Percentiles rank a stretch among this genome's conserved stretches.
phyloP scores from a whole-genome alignment of 768 basidiomycete species.

The Tephrocybe rancida region DNA sequence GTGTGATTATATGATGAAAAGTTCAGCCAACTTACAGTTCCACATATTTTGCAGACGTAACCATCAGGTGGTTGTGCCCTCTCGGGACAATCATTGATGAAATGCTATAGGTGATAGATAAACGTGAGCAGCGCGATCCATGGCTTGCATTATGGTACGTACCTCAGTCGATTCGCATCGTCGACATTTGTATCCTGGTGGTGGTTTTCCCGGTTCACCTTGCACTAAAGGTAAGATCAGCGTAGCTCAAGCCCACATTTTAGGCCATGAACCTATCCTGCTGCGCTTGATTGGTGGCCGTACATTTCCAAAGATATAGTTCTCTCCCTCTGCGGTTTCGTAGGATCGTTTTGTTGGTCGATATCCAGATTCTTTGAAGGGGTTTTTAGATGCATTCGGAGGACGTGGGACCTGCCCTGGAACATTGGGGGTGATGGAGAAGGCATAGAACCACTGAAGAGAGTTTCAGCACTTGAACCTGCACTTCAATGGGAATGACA shows the following conservation, averaged over 20 bases:
- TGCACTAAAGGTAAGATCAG: conserved; percentile 21
- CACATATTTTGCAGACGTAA: conserved; percentile 88
- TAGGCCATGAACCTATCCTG: conserved; percentile 47
- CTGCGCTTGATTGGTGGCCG: conserved; percentile 59
- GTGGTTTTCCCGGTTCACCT: conserved; percentile 58
- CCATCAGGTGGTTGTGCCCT: conserved; percentile 76
- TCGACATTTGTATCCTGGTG: conserved; percentile 74
- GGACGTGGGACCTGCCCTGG: conserved; percentile 45
- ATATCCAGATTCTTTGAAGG: conserved; percentile 49
- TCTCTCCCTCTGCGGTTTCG: conserved; percentile 52
- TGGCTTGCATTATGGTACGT: conserved; percentile 15
- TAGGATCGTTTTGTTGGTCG: conserved; percentile 55
- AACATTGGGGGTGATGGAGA: conserved; percentile 70
- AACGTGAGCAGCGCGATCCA: conserved; percentile 2
- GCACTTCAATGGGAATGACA: conserved; percentile 13
- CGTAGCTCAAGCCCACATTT: background rate
- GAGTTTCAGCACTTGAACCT: background rate
- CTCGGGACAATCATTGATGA: conserved; percentile 76
- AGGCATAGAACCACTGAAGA: conserved; percentile 95
- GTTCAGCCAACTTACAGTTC: conserved; percentile 46
- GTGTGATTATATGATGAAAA: background rate
- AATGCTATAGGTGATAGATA: conserved; percentile 52
- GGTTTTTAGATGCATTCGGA: conserved; percentile 70
- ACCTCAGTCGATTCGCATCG: conserved; percentile 80
- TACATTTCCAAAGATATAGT: conserved; percentile 72